These are phyloP conservation scores for Exserohilum turcica DNA, from an alignment of 2,329 filamentous ascomycete species.

Conservation along the genomic window DNA sequence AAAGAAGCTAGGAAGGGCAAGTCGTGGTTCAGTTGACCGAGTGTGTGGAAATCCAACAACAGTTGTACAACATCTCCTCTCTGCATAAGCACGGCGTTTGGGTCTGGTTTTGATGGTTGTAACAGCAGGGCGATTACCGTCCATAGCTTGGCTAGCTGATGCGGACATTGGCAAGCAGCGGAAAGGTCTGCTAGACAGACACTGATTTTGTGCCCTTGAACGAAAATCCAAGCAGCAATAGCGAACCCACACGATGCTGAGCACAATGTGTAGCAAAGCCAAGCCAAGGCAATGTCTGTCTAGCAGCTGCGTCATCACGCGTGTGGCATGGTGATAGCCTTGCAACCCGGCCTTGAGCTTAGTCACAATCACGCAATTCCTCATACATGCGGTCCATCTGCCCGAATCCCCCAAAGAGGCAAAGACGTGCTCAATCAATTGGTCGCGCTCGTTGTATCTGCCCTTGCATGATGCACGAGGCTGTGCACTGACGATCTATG, in stretches of 20 bases:
- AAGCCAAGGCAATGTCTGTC: too few species aligned
- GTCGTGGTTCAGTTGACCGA: conserved; percentile 25
- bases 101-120: not conserved
- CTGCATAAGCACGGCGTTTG: conserved; percentile 21
- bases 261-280: not conserved
- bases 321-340: not conserved
- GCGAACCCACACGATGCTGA: too few species aligned
- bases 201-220: not conserved
- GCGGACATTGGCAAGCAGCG: not conserved
- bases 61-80: conserved; percentile 18
- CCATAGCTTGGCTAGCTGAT: not conserved
- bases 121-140: not conserved
- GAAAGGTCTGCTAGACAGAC: not conserved
- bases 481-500: conserved; percentile 22
- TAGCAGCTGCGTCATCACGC: not conserved
- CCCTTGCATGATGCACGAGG: conserved; percentile 23
- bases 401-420: not conserved
- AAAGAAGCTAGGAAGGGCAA: conserved; percentile 31
- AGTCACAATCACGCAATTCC: conserved; percentile 20
- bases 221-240: not conserved
- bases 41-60: not conserved
- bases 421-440: conserved; percentile 18
- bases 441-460: conserved; percentile 10
- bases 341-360: conserved; percentile 4
- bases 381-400: conserved; percentile 1